A percentile compares a stretch with the other conserved stretches of the same genome.
These are phyloP conservation scores for Micromonas pusilla DNA, from an alignment of 139 green algal genomes.

Conservation along the genomic window DNA sequence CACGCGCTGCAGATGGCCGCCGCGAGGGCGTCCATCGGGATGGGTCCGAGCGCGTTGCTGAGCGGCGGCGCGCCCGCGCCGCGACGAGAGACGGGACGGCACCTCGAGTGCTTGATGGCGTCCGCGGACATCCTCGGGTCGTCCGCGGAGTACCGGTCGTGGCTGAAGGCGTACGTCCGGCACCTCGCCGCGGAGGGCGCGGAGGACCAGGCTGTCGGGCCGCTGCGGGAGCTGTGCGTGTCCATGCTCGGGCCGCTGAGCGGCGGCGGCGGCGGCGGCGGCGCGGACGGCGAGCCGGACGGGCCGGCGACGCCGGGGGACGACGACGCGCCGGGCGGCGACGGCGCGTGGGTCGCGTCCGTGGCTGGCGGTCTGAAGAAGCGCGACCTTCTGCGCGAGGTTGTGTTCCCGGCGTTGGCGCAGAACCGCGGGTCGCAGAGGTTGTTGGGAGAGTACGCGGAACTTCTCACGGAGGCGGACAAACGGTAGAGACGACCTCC, in stretches of 20 bases:
- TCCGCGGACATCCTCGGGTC: background rate
- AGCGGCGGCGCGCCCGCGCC: background rate
- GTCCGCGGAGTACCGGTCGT: background rate
- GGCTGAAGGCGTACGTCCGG: background rate
- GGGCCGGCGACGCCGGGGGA: too few species aligned
- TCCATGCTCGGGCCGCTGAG: background rate
- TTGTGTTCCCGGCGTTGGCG: slow-evolving; percentile 5
- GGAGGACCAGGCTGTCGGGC: background rate
- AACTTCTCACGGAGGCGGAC: slow-evolving; percentile 9
- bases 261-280: background rate
- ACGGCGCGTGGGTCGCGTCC: background rate
- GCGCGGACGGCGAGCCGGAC: background rate
- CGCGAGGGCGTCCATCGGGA: background rate
- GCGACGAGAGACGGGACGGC: background rate
- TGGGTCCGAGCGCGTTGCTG: slow-evolving; percentile 3
- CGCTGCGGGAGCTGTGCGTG: slow-evolving; percentile 11
- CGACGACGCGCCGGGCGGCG: too few species aligned
- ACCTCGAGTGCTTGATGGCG: background rate
- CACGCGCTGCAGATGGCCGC: slow-evolving; percentile 1
- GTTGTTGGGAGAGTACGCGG: background rate
- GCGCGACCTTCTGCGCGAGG: background rate
- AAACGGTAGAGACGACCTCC: background rate
- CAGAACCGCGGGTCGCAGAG: background rate
- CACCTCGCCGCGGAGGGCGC: background rate
- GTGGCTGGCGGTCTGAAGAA: background rate